Evolutionary conservation across 306 rosid species (phyloP).

Genomic region (Prunus davidiana): DNA sequence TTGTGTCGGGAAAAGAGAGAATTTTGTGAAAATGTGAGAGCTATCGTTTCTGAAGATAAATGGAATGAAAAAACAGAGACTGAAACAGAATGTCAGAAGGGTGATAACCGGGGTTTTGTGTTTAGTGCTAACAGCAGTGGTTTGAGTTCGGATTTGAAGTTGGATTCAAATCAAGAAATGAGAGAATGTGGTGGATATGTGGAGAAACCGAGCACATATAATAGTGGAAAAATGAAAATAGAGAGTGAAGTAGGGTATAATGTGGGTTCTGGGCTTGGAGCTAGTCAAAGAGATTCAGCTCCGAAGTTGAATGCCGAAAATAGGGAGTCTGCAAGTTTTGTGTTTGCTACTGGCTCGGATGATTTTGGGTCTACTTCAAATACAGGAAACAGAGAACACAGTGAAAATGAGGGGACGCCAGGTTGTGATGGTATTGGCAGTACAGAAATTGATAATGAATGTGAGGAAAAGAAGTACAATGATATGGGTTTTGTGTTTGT

Average conservation of each 20-base stretch:
- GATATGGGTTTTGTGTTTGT: constrained; percentile 24
- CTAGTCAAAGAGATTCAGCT: constrained; percentile 2
- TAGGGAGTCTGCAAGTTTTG: neutral
- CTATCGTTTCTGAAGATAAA: constrained; percentile 20
- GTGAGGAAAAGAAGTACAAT: constrained; percentile 15
- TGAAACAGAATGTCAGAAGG: constrained; percentile 13
- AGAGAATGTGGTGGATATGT: constrained; percentile 22
- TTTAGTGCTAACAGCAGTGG: constrained; percentile 29
- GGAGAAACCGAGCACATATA: constrained; percentile 15
- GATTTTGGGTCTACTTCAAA: neutral
- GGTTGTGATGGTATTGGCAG: constrained; percentile 3
- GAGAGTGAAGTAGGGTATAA: constrained; percentile 18
- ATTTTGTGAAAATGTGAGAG: constrained; percentile 13
- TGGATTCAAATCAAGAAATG: constrained; percentile 14
- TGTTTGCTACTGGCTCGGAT: neutral
- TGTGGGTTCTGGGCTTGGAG: constrained; percentile 29
- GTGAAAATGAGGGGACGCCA: constrained; percentile 9
- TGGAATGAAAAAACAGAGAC: constrained; percentile 13
- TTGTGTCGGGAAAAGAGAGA: constrained; percentile 11
- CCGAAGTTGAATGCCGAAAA: constrained; percentile 20
- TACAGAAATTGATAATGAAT: constrained; percentile 9
- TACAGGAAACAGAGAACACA: constrained; percentile 6
- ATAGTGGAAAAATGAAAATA: constrained; percentile 20
- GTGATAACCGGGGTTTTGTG: constrained; percentile 25
- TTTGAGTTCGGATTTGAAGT: constrained; percentile 21